Conservation (phyloP, 2,329 filamentous ascomycete genomes). For the Aureobasidium sp. region DNA sequence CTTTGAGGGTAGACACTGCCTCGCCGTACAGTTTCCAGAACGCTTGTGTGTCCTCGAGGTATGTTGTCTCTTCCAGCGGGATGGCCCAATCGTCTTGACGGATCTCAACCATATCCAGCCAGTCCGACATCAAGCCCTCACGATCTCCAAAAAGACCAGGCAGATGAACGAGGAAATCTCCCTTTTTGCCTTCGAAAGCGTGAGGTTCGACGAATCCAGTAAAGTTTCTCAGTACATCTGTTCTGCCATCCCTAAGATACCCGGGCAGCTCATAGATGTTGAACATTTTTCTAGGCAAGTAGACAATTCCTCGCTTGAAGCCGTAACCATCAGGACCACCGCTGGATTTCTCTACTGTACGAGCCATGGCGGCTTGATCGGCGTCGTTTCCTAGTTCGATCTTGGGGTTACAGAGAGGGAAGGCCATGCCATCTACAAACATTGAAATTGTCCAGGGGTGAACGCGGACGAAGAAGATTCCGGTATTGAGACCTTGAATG, state of each 20-base stretch:
- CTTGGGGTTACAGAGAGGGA: conserved; percentile 18
- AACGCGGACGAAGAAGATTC: conserved; percentile 24
- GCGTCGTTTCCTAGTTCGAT: conserved; percentile 16
- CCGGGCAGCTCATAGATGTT: conserved; percentile 11
- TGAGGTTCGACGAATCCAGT: conserved; percentile 22
- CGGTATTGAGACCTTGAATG: conserved; percentile 19
- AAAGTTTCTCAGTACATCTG: conserved; percentile 19
- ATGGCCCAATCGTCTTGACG: conserved; percentile 8
- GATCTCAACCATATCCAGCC: conserved; percentile 13
- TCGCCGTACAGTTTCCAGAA: conserved; percentile 24
- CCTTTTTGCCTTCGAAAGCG: conserved; percentile 10
- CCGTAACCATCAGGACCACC: conserved; percentile 2
- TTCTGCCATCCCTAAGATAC: not conserved
- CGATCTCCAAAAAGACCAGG: conserved; percentile 18
- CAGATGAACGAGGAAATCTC: conserved; percentile 18
- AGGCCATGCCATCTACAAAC: conserved; percentile 19
- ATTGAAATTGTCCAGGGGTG: conserved; percentile 19
- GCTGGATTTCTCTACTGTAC: not conserved
- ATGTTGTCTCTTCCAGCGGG: conserved; percentile 15
- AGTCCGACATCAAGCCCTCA: conserved; percentile 17
- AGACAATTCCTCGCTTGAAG: not conserved
- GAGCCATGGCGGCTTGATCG: conserved; percentile 18
- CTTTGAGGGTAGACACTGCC: conserved; percentile 18
- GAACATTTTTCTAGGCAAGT: conserved; percentile 13
- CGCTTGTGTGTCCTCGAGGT: conserved; percentile 7